Evolutionary conservation across 108 stramenopile species (phyloP).

Genomic region (Skeletonema marinoi): DNA sequence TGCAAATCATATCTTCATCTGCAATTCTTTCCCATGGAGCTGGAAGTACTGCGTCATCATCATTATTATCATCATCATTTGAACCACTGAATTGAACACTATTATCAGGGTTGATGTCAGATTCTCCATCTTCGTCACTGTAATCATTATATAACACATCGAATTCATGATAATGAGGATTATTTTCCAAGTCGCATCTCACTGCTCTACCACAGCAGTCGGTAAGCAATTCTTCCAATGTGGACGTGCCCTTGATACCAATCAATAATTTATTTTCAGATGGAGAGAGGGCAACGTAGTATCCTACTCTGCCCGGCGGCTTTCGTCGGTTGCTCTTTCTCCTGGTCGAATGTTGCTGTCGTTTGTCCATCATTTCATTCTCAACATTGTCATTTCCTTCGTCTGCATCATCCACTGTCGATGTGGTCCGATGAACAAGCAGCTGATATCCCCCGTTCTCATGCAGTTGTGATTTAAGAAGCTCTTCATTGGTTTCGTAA

Average conservation of each 20-base stretch:
- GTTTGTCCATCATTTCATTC: background rate
- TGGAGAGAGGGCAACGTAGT: conserved; percentile 62
- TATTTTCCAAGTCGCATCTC: conserved; percentile 39
- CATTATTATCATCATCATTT: background rate
- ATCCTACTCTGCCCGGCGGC: conserved; percentile 67
- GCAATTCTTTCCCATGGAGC: background rate
- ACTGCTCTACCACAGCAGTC: conserved; percentile 70
- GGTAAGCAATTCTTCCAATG: conserved; percentile 74
- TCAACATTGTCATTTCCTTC: background rate
- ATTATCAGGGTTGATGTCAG: background rate
- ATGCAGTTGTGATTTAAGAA: conserved; percentile 38
- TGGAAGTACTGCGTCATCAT: background rate
- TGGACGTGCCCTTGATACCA: conserved; percentile 74
- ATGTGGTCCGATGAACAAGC: conserved; percentile 48
- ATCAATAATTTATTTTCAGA: conserved; percentile 42
- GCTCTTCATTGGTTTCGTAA: conserved; percentile 56
- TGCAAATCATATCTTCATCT: background rate
- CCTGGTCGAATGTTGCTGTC: background rate
- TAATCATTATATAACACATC: background rate
- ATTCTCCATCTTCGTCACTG: background rate
- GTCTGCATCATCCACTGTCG: conserved; percentile 6
- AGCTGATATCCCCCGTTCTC: conserved; percentile 18
- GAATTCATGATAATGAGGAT: conserved; percentile 26
- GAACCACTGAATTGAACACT: background rate
- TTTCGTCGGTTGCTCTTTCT: conserved; percentile 21